Percentiles rank a stretch among this genome's conserved stretches.
These are phyloP conservation scores for Oenanthe sinensis DNA, from an alignment of 129 eudicot genomes.

Conservation along the genomic window DNA sequence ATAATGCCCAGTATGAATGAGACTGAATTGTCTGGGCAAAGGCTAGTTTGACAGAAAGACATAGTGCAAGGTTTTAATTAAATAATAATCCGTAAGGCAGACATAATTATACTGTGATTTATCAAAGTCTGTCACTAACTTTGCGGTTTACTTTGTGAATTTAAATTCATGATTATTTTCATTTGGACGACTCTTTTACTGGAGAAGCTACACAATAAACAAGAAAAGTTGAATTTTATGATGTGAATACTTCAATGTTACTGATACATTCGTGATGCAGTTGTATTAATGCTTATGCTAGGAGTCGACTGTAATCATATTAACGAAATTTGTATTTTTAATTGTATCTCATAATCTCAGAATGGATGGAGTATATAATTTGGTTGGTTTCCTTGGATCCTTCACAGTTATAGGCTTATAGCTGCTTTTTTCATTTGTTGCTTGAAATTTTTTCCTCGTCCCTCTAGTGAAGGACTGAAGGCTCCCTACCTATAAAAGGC, in stretches of 20 bases:
- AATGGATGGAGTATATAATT: not conserved
- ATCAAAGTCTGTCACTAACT: not conserved
- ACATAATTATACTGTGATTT: not conserved
- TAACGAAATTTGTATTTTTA: not conserved
- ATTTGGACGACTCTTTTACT: not conserved
- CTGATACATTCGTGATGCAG: not conserved
- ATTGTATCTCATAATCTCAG: not conserved
- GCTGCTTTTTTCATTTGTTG: not conserved
- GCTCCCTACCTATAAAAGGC: not conserved
- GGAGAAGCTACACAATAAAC: not conserved
- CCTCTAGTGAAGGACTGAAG: not conserved
- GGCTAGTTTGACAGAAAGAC: not conserved
- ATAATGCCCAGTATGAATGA: not conserved
- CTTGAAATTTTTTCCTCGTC: not conserved
- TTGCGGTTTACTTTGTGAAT: not conserved
- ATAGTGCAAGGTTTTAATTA: not conserved
- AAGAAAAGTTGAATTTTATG: not conserved
- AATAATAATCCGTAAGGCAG: not conserved
- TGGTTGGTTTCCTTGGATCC: not conserved
- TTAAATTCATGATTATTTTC: not conserved
- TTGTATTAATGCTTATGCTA: not conserved
- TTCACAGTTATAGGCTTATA: not conserved
- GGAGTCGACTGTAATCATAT: not conserved
- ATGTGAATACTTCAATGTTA: not conserved
- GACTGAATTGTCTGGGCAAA: not conserved